Percentiles rank a stretch among this genome's conserved stretches.
These are phyloP conservation scores for Jasminum sambac DNA, from an alignment of 257 asterid genomes.

Conservation along the genomic window DNA sequence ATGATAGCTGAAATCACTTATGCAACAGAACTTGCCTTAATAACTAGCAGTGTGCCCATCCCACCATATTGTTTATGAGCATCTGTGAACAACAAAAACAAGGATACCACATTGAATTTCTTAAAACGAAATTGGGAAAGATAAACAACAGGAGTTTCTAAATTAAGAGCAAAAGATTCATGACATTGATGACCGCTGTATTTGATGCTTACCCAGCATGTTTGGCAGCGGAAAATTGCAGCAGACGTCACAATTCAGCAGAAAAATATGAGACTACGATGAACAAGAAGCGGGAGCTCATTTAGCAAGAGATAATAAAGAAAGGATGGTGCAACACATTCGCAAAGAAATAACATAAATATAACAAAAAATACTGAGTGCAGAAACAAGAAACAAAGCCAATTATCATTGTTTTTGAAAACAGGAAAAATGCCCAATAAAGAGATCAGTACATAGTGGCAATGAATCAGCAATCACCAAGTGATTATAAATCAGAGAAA, in stretches of 20 bases:
- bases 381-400: not conserved
- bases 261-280: conserved; percentile 68
- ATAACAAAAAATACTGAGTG: not conserved
- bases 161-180: conserved; percentile 9
- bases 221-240: conserved; percentile 73
- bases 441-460: not conserved
- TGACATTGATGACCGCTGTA: conserved; percentile 5
- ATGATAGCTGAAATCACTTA: conserved; percentile 13
- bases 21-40: conserved; percentile 48
- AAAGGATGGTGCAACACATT: not conserved
- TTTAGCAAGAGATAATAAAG: conserved; percentile 13
- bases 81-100: conserved; percentile 40
- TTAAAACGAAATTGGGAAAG: conserved; percentile 3
- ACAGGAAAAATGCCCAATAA: not conserved
- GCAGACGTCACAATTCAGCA: conserved; percentile 83
- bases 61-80: conserved; percentile 73
- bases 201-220: conserved; percentile 59
- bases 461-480: too few relatives aligned
- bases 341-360: not conserved
- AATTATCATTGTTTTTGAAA: not conserved
- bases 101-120: conserved; percentile 15
- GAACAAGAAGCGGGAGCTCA: conserved; percentile 24
- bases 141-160: not conserved
- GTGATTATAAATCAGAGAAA: too few relatives aligned
- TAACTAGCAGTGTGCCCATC: conserved; percentile 72